Base-by-base conservation (phyloP, 1,284 basidiomycete genomes). In the Boletus mariae region DNA sequence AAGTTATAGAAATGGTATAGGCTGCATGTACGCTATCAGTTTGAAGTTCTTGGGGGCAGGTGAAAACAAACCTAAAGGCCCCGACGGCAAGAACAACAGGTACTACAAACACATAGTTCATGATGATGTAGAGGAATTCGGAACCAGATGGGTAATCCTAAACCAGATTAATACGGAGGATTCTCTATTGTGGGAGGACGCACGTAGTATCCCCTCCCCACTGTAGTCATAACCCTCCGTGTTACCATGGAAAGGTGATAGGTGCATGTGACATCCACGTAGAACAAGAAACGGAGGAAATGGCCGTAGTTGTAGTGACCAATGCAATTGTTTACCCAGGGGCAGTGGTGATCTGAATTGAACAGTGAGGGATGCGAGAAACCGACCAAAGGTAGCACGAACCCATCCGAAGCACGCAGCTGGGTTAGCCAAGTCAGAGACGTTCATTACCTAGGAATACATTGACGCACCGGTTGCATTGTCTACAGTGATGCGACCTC, bases 221-320 rank as follows among this genome's bases (percentile, higher is more conserved):
- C 75, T 4, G 80, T 74, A 48, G 71, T 70, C 51, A 82, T 73
- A 2, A 91, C 84, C 51, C 90, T 79, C 34, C 73, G 71, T 2
- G 83, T 82, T 37, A 97, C 73, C 87, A 97, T 93, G 28, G 71
- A 70, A 34, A 93, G 66, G 65, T 97, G 93, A 64, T 92, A 95
- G 2, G 81, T 73, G 67, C 91, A 93, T 7, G 92, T 84, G n/a
- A 94, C 41, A 66, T 96, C 91, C 52, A 99, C 94, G 62, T 80
- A 94, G 70, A 94, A 87, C 2, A 98, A 80, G 73, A 98, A 98
- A 20, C 94, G 88, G 52, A 97, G 75, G 67, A 98, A 98, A 72
- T 95, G 84, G 1, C 87, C 88, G 58, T 95, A 87, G 70, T 96
- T 98, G 72, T 79, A 82, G 70, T 92, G 87, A 0, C 94, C 94